Percentiles rank a stretch among this genome's conserved stretches.
These are phyloP conservation scores for Senecio squalidus DNA, from an alignment of 140 eudicot genomes.

Conservation along the genomic window DNA sequence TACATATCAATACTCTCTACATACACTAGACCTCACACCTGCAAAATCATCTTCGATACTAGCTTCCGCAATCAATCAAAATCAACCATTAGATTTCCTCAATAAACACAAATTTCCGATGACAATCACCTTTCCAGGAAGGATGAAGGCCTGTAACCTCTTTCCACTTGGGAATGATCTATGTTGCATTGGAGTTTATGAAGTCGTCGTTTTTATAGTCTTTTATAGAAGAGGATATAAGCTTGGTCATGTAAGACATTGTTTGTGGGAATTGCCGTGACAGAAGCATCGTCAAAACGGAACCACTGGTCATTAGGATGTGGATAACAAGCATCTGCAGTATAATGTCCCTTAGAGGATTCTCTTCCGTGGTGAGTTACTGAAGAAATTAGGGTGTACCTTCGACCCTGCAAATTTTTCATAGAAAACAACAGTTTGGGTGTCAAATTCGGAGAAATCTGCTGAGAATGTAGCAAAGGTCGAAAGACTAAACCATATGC, in stretches of 20 bases:
- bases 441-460: background rate
- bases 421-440: background rate
- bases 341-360: slow-evolving; percentile 89
- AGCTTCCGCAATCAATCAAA: background rate
- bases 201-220: slow-evolving; percentile 27
- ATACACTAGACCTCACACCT: slow-evolving; percentile 58
- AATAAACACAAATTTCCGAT: background rate
- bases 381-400: slow-evolving; percentile 71
- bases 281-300: slow-evolving; percentile 82
- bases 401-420: slow-evolving; percentile 55
- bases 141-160: slow-evolving; percentile 6
- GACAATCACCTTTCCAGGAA: background rate
- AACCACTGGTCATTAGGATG: slow-evolving; percentile 73
- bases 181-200: slow-evolving; percentile 5
- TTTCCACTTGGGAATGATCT: slow-evolving; percentile 6
- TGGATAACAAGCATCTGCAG: slow-evolving; percentile 79
- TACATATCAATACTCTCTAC: slow-evolving; percentile 60
- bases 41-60: background rate
- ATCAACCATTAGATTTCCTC: background rate
- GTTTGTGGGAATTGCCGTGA: slow-evolving; percentile 46
- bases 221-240: slow-evolving; percentile 82
- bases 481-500: no score
- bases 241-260: slow-evolving; percentile 86
- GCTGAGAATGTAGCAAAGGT: background rate
- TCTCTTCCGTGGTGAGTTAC: slow-evolving; percentile 93